Conservation (phyloP, 805 yeast genomes). For the Grigorovia jiainica region DNA sequence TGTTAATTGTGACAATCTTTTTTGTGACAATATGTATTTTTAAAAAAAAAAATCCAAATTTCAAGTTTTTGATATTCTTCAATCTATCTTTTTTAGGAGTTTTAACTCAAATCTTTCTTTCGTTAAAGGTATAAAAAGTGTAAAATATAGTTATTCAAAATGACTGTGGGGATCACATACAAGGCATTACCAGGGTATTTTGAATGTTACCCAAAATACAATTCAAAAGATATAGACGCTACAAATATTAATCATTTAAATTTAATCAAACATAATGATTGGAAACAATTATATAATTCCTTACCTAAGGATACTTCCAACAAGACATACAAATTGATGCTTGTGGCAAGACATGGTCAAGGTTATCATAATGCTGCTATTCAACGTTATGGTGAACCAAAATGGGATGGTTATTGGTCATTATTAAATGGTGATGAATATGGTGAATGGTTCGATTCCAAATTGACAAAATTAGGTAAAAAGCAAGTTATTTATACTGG, state of each 20-base stretch:
- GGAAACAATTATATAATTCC: slow-evolving; percentile 15
- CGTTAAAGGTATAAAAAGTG: no score
- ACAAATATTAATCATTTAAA: slow-evolving; percentile 11
- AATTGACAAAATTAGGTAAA: slow-evolving; percentile 45
- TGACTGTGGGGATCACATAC: slow-evolving; percentile 2
- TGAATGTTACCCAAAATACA: slow-evolving; percentile 10
- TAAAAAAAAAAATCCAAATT: no score
- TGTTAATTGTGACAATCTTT: neutral
- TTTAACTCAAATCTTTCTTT: no score
- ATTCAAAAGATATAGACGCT: slow-evolving; percentile 10
- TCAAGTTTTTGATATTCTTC: no score
- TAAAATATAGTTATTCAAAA: neutral
- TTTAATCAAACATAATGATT: slow-evolving; percentile 10
- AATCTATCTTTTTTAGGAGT: no score
- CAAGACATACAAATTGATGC: slow-evolving; percentile 13
- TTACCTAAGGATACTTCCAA: slow-evolving; percentile 15
- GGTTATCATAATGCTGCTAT: slow-evolving; percentile 56
- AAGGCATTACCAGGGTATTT: slow-evolving; percentile 22
- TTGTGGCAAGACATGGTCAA: slow-evolving; percentile 51
- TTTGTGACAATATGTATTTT: no score
- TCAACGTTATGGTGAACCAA: slow-evolving; percentile 42
- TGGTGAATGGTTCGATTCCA: slow-evolving; percentile 42
- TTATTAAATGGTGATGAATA: slow-evolving; percentile 44
- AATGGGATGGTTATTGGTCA: slow-evolving; percentile 53
- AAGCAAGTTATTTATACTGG: slow-evolving; percentile 45